These are phyloP conservation scores for Mortierella sp. DNA, from an alignment of 371 early-diverging fungal species.

Conservation along the genomic window DNA sequence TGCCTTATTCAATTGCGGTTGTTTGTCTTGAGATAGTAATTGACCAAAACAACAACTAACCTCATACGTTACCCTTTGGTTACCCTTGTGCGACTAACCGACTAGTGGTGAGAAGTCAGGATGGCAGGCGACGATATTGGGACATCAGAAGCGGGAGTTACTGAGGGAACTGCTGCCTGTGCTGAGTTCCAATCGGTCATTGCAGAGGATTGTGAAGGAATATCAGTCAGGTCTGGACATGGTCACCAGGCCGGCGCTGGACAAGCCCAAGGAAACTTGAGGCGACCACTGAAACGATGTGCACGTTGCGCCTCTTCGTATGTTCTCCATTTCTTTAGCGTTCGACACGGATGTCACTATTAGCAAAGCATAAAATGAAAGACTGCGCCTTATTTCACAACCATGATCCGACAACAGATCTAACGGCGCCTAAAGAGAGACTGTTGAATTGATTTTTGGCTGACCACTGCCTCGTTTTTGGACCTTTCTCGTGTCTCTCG, in stretches of 20 bases:
- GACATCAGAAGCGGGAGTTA: slow-evolving; percentile 65
- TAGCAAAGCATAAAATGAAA: not conserved
- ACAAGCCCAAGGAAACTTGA: not conserved
- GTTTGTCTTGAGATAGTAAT: not conserved
- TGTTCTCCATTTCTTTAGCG: not conserved
- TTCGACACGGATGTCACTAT: not conserved
- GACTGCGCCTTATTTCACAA: not conserved
- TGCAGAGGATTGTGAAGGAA: slow-evolving; percentile 63
- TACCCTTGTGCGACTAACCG: not conserved
- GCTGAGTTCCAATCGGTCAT: slow-evolving; percentile 64
- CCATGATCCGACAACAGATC: not conserved
- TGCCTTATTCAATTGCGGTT: no score
- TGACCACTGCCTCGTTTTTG: not conserved
- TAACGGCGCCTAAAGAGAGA: not conserved
- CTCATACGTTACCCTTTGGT: not conserved
- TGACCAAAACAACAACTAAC: not conserved
- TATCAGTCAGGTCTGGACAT: slow-evolving; percentile 52
- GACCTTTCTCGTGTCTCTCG: no score
- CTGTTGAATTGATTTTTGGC: not conserved
- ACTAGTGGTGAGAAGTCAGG: slow-evolving; percentile 35
- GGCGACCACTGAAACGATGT: not conserved
- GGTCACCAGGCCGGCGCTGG: slow-evolving; percentile 18
- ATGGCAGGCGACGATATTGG: slow-evolving; percentile 63
- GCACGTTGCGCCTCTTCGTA: not conserved
- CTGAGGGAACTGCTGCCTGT: slow-evolving; percentile 64